phyloP scores from a whole-genome alignment of 1,284 basidiomycete genomes.

The Sporisorium graminicola region DNA sequence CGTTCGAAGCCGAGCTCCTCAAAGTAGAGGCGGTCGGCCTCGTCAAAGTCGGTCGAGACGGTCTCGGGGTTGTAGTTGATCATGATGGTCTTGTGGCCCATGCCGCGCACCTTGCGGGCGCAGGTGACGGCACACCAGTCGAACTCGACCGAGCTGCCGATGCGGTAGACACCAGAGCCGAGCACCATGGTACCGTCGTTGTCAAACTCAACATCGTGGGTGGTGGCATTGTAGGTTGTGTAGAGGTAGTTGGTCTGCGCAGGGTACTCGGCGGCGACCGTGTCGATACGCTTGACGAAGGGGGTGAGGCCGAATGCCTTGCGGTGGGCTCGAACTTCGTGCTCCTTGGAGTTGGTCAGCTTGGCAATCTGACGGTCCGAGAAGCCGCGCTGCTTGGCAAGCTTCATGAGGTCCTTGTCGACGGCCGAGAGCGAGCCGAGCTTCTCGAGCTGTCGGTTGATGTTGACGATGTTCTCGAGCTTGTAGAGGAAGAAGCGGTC shows the following conservation, averaged over 20 bases:
- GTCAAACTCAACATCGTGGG: constrained; percentile 95
- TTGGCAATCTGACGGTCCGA: constrained; percentile 92
- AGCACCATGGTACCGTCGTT: constrained; percentile 99
- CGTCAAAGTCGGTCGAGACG: constrained; percentile 98
- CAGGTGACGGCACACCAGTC: constrained; percentile 99
- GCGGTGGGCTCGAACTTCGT: constrained; percentile 83
- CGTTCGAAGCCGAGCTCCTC: constrained; percentile 97
- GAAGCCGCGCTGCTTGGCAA: constrained; percentile 75
- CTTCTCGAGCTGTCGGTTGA: constrained; percentile 65
- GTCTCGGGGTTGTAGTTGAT: constrained; percentile 99
- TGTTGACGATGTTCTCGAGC: constrained; percentile 90
- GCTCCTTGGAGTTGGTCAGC: constrained; percentile 77
- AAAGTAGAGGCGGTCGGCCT: constrained; percentile 98
- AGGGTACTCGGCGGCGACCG: constrained; percentile 97
- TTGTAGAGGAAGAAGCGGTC: constrained; percentile 99
- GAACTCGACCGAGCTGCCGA: constrained; percentile 98
- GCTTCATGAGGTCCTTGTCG: constrained; percentile 65
- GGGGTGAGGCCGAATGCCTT: constrained; percentile 90
- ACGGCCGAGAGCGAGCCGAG: constrained; percentile 75
- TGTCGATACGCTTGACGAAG: constrained; percentile 99
- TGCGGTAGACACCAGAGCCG: constrained; percentile 98
- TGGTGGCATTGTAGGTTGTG: constrained; percentile 97
- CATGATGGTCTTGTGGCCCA: constrained; percentile 97
- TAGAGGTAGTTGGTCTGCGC: constrained; percentile 99
- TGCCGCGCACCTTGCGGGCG: constrained; percentile 87